Percentiles rank a stretch among this genome's conserved stretches.
phyloP scores from a whole-genome alignment of 2,329 filamentous ascomycete species.

The Pseudogymnoascus sp. region DNA sequence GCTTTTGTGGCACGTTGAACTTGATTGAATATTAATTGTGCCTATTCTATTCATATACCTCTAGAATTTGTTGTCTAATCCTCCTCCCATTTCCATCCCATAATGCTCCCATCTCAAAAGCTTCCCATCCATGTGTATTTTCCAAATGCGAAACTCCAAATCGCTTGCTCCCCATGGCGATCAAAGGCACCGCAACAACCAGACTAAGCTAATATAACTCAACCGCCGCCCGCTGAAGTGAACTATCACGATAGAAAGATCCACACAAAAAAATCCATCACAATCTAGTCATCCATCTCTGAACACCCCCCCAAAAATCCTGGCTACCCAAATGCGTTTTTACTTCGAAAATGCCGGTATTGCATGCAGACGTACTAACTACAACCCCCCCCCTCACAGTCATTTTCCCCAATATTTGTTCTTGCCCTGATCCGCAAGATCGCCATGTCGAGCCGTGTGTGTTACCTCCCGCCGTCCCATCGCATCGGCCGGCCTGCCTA shows the following conservation, averaged over 20 bases:
- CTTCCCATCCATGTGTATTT: neutral
- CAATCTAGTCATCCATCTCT: slow-evolving; percentile 1
- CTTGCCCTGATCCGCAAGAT: neutral
- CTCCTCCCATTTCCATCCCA: slow-evolving; percentile 3
- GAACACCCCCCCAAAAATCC: neutral
- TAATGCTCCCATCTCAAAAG: neutral
- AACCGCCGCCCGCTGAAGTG: neutral
- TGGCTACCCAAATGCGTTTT: neutral
- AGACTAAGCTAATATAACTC: neutral
- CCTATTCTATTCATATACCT: slow-evolving; percentile 4
- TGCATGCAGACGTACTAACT: slow-evolving; percentile 2
- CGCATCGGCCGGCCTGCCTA: neutral
- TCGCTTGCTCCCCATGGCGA: neutral
- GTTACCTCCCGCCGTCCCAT: neutral
- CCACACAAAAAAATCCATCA: neutral
- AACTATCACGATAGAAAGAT: neutral
- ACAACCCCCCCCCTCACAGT: neutral
- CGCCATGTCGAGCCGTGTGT: neutral
- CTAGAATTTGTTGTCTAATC: slow-evolving; percentile 1
- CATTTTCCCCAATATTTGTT: neutral
- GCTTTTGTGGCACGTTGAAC: neutral
- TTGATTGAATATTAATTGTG: neutral
- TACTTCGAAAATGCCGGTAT: neutral
- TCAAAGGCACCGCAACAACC: neutral
- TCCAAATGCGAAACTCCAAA: neutral